Conservation (phyloP, 2,329 filamentous ascomycete genomes). For the Fusarium sp. region DNA sequence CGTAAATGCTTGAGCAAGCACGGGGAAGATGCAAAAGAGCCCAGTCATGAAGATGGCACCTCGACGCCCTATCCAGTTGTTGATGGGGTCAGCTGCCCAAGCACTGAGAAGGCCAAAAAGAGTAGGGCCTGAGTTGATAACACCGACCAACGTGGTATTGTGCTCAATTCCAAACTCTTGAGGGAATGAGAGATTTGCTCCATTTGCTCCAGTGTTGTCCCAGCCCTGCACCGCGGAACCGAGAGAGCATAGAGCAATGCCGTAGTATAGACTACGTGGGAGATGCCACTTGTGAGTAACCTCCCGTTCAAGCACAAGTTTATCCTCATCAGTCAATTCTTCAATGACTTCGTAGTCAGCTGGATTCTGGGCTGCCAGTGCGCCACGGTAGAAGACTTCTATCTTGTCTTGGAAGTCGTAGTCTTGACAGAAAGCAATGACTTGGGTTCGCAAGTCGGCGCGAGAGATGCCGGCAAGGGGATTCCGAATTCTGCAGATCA, state of each 20-base stretch:
- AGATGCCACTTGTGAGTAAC: constrained; percentile 50
- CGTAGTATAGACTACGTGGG: constrained; percentile 47
- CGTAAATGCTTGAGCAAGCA: constrained; percentile 66
- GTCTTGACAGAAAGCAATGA: constrained; percentile 47
- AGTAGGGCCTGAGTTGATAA: constrained; percentile 63
- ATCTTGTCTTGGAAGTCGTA: constrained; percentile 46
- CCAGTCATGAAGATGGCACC: constrained; percentile 66
- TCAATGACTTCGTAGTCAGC: constrained; percentile 35
- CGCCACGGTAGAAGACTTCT: constrained; percentile 48
- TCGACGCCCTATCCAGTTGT: constrained; percentile 47
- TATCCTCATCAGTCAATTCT: constrained; percentile 47
- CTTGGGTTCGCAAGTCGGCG: constrained; percentile 40
- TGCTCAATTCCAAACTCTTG: constrained; percentile 53
- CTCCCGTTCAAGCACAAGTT: constrained; percentile 42
- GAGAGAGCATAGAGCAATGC: constrained; percentile 50
- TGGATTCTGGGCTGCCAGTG: constrained; percentile 49
- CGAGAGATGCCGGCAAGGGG: constrained; percentile 46
- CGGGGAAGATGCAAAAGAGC: constrained; percentile 67
- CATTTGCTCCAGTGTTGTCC: constrained; percentile 60
- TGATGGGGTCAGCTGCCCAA: constrained; percentile 56
- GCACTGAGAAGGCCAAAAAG: constrained; percentile 43
- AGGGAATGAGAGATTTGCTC: constrained; percentile 57
- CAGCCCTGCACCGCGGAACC: constrained; percentile 56
- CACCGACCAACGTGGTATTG: constrained; percentile 66
- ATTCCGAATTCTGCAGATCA: constrained; percentile 44